Base-by-base conservation (phyloP, 148 eudicot genomes). In the Pharnaceum exiguum region DNA sequence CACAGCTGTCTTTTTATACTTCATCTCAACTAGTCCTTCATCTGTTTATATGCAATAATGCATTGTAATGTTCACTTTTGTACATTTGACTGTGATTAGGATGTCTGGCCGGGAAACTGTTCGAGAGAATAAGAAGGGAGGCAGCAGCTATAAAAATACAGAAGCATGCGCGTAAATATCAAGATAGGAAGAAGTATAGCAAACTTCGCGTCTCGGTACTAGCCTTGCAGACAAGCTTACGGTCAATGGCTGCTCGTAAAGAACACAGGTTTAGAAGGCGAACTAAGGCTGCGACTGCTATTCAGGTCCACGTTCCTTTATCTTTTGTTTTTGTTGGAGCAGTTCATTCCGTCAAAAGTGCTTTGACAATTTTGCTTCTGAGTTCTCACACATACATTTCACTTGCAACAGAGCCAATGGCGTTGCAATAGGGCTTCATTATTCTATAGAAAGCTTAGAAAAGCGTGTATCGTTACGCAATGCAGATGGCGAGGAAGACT, bases 401-500 rank as follows among this genome's bases (percentile, higher is more conserved):
- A 24, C 60, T 9, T 51, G 47, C 13, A 29, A 28, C 72, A 89
- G 99, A 75, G 82, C 46, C 70, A 53, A 58, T 89, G 96, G 95
- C 93, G 85, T 66, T 68, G 95, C 67, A 82, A 82, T 78, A 84
- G 66, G 75, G 77, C 83, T 61, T 71, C 78, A 19, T 72, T 84
- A 54, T 78, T 75, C 71, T 86, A 89, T 52, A 83, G 55, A 59
- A 78, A 74, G 63, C 89, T 89, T 38, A 82, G 58, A 66, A 75
- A 76, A 69, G 96, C 95, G 71, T 68, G 82, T 64, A 42, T 94
- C 57, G 62, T 76, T 66, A 62, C 93, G 38, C 99, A 94, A 63
- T 81, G 93, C 82, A 79, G 87, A 72, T 86, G 95, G 99, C 86
- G 99, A 57, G 95, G 91, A 56, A 82, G 57, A 79, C 54, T 73